Evolutionary conservation across 2,329 filamentous ascomycete genomes (phyloP).

Genomic region (Aspergillus sergii): DNA sequence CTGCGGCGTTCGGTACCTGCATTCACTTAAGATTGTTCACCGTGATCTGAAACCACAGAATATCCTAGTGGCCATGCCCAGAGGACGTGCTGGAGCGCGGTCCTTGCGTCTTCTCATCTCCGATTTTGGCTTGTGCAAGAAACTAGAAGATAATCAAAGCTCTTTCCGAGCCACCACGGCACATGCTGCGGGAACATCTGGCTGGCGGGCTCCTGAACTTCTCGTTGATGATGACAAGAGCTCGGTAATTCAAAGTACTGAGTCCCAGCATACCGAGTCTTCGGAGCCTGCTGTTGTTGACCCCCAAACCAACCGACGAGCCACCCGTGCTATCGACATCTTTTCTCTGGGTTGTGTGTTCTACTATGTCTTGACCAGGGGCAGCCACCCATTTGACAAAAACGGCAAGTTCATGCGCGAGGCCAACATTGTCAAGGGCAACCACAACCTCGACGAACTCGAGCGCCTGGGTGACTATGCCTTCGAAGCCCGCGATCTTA

Average conservation of each 20-base stretch:
- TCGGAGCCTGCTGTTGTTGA: conserved; percentile 57
- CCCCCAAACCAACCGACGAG: conserved; percentile 68
- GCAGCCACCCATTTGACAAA: conserved; percentile 89
- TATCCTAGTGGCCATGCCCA: conserved; percentile 76
- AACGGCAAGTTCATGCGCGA: conserved; percentile 94
- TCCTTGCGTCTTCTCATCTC: conserved; percentile 88
- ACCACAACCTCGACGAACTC: conserved; percentile 70
- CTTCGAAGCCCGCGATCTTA: conserved; percentile 83
- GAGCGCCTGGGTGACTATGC: conserved; percentile 79
- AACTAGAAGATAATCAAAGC: conserved; percentile 89
- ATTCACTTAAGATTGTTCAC: conserved; percentile 91
- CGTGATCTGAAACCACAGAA: conserved; percentile 98
- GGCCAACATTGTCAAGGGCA: conserved; percentile 93
- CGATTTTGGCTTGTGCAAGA: conserved; percentile 97
- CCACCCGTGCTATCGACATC: conserved; percentile 94
- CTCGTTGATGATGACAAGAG: conserved; percentile 76
- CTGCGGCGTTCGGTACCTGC: conserved; percentile 83
- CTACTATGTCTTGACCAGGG: conserved; percentile 95
- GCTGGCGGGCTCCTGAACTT: conserved; percentile 94
- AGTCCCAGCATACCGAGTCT: conserved; percentile 45
- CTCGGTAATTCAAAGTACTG: conserved; percentile 29
- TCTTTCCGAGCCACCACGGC: conserved; percentile 94
- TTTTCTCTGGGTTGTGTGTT: conserved; percentile 98
- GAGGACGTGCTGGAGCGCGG: conserved; percentile 54
- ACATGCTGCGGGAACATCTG: conserved; percentile 88